Evolutionary conservation across 352 stramenopile genomes (phyloP).

Genomic region (Elongisporangium anandrum): DNA sequence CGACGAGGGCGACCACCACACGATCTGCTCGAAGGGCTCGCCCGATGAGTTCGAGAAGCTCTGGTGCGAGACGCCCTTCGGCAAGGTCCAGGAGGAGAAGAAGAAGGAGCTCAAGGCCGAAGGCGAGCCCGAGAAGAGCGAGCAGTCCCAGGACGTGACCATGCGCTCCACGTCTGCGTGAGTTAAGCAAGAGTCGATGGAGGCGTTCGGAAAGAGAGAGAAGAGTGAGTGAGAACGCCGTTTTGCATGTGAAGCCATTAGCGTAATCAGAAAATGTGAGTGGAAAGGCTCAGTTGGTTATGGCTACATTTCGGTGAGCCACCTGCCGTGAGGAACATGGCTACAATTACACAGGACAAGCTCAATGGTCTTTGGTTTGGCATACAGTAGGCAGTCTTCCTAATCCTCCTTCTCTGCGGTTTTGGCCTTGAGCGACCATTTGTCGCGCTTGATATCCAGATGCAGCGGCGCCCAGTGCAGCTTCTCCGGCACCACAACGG

Average conservation of each 20-base stretch:
- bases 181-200: background rate
- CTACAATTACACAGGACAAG: background rate
- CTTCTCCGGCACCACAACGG: constrained; percentile 67
- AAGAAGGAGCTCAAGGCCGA: constrained; percentile 46
- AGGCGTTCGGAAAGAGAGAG: background rate
- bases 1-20: constrained; percentile 61
- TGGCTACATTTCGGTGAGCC: background rate
- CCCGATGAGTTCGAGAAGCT: constrained; percentile 69
- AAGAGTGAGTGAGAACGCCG: background rate
- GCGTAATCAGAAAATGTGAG: background rate
- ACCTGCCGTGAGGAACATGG: background rate
- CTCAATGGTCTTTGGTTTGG: background rate
- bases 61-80: constrained; percentile 71
- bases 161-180: background rate
- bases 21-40: constrained; percentile 47
- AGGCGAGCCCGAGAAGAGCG: constrained; percentile 11
- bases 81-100: constrained; percentile 61
- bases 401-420: constrained; percentile 70
- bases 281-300: background rate
- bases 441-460: constrained; percentile 83
- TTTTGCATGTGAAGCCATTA: background rate
- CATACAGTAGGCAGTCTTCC: background rate
- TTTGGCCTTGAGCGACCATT: constrained; percentile 82
- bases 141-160: background rate
- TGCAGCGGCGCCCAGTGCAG: constrained; percentile 80